phyloP scores from a whole-genome alignment of 768 basidiomycete genomes.

The Lentinus brumalis region DNA sequence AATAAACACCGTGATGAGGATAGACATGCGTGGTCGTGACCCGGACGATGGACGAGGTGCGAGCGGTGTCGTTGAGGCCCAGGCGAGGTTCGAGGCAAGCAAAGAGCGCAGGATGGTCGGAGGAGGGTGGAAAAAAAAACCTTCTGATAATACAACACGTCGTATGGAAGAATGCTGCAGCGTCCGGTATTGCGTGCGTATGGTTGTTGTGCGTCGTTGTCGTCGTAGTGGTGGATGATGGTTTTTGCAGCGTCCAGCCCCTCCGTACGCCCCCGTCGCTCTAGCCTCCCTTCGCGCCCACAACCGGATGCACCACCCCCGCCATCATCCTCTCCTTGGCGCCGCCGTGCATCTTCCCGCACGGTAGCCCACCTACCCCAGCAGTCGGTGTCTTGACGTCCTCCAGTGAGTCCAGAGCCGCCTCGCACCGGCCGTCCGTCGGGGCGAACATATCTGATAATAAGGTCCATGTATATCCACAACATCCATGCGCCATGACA shows the following conservation, averaged over 20 bases:
- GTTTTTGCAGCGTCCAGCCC: conserved; percentile 17
- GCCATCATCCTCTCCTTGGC: not conserved
- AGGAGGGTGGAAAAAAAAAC: conserved; percentile 7
- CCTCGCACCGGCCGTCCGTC: conserved; percentile 11
- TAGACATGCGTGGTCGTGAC: not conserved
- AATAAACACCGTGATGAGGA: not conserved
- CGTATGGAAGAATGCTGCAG: conserved; percentile 14
- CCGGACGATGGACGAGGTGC: not conserved
- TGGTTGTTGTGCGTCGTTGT: conserved; percentile 12
- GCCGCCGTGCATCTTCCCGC: not conserved
- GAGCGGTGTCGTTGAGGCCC: not conserved
- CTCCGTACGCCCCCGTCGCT: not conserved
- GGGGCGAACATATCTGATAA: conserved; percentile 10
- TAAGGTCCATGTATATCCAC: conserved; percentile 23
- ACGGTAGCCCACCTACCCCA: conserved; percentile 8
- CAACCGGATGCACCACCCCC: not conserved
- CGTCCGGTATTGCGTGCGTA: conserved; percentile 16
- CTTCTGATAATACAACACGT: conserved; percentile 16
- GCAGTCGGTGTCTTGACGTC: conserved; percentile 15
- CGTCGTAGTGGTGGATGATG: conserved; percentile 1
- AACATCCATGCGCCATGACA: conserved; percentile 15
- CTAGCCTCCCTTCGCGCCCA: not conserved
- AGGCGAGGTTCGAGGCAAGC: not conserved
- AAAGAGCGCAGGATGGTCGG: not conserved
- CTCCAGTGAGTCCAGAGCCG: conserved; percentile 12